These are phyloP conservation scores for Dendrobium huoshanense DNA, from an alignment of 106 monocot species.

Conservation along the genomic window DNA sequence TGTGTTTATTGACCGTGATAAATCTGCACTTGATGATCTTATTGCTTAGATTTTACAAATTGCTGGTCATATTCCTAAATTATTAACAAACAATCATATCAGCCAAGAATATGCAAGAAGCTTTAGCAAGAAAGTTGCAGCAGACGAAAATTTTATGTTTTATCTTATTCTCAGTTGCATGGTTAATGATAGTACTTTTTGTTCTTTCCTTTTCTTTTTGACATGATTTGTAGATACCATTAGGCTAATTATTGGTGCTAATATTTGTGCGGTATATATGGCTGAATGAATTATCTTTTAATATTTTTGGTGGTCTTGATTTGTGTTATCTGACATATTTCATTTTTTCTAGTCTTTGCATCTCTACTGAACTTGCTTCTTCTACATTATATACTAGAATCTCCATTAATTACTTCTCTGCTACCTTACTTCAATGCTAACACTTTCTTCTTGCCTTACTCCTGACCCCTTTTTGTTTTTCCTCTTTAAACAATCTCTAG, in stretches of 20 bases:
- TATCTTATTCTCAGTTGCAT: background rate
- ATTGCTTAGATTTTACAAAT: conserved; percentile 16
- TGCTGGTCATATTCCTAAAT: background rate
- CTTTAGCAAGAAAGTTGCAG: conserved; percentile 17
- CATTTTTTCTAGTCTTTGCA: background rate
- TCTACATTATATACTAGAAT: background rate
- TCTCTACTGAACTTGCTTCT: background rate
- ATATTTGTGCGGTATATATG: background rate
- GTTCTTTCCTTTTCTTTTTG: background rate
- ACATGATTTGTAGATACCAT: background rate
- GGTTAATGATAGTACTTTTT: background rate
- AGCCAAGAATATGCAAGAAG: conserved; percentile 20
- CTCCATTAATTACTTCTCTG: no score
- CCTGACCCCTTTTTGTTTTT: background rate
- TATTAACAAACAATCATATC: conserved; percentile 2
- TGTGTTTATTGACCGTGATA: conserved; percentile 37
- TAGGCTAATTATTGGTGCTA: background rate
- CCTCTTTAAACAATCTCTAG: background rate
- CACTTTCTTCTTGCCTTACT: background rate
- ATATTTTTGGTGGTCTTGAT: background rate
- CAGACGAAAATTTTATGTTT: conserved; percentile 50
- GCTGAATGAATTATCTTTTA: background rate
- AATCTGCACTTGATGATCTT: conserved; percentile 34
- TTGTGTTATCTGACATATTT: background rate
- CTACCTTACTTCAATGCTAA: background rate